Conservation (phyloP, 73 alveolate genomes). For the Paramecium pentaurelia region DNA sequence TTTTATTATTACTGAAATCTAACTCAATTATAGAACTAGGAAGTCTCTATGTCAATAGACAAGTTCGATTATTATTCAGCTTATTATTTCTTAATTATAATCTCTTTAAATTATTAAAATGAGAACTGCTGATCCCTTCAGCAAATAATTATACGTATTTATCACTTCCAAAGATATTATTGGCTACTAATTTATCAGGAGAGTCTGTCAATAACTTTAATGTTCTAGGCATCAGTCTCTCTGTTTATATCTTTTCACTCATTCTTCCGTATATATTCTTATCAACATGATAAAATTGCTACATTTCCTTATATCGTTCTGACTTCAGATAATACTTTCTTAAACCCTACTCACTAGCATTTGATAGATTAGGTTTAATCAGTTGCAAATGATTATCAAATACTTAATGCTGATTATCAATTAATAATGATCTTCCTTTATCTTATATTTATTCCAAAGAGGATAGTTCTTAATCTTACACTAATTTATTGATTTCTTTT, state of each 20-base stretch:
- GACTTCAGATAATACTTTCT: neutral
- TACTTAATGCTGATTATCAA: neutral
- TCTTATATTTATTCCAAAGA: neutral
- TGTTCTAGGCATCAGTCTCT: constrained; percentile 6
- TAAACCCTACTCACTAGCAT: neutral
- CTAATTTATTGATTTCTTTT: neutral
- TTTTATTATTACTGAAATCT: constrained; percentile 8
- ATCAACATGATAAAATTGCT: constrained; percentile 30
- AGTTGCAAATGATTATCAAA: neutral
- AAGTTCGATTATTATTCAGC: constrained; percentile 1
- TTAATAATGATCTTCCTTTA: neutral
- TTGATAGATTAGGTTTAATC: neutral
- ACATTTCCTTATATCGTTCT: neutral
- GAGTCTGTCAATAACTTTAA: neutral
- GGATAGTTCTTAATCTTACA: neutral
- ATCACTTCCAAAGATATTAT: constrained; percentile 28
- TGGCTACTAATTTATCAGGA: constrained; percentile 9
- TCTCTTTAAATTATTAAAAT: neutral
- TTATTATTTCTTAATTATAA: neutral
- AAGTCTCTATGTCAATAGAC: neutral
- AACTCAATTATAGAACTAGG: neutral
- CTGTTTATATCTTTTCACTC: constrained; percentile 9
- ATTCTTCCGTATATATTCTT: constrained; percentile 13
- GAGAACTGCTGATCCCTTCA: neutral
- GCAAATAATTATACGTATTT: constrained; percentile 32